Evolutionary conservation across 2,329 filamentous ascomycete species (phyloP).

Genomic region (Penicillium brevicompactum): DNA sequence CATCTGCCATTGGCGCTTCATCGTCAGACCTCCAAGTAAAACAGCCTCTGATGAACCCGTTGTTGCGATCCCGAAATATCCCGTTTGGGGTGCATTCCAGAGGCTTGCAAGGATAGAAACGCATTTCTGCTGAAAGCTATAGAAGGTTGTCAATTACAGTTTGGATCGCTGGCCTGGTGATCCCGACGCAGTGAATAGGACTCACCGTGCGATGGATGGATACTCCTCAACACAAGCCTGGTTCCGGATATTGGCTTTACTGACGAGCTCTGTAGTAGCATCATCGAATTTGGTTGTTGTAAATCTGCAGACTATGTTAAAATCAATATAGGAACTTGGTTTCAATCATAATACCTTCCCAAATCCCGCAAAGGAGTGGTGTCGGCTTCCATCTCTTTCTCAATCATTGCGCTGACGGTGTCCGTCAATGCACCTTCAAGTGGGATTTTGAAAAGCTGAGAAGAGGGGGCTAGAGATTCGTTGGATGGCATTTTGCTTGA

Average conservation of each 20-base stretch:
- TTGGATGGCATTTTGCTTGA: no score
- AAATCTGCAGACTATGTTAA: not conserved
- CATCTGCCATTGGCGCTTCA: conserved; percentile 76
- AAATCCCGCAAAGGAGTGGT: not conserved
- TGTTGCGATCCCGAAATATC: not conserved
- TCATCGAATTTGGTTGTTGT: not conserved
- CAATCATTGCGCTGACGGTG: no score
- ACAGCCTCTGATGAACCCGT: conserved; percentile 67
- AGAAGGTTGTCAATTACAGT: no score
- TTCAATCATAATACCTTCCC: not conserved
- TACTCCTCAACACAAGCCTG: conserved; percentile 11
- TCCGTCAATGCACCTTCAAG: no score
- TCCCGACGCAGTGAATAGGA: no score
- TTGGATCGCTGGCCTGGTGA: no score
- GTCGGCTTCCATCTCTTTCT: no score
- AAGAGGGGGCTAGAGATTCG: no score
- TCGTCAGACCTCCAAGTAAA: conserved; percentile 69
- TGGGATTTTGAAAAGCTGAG: no score
- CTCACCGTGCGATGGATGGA: conserved; percentile 6
- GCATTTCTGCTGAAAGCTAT: not conserved
- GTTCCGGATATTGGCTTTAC: not conserved
- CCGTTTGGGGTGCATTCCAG: not conserved
- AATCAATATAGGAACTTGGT: no score
- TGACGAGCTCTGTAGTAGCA: not conserved
- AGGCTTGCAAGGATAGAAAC: not conserved